Base-by-base conservation (phyloP, 2,329 filamentous ascomycete genomes). In the Penicillium italicum region DNA sequence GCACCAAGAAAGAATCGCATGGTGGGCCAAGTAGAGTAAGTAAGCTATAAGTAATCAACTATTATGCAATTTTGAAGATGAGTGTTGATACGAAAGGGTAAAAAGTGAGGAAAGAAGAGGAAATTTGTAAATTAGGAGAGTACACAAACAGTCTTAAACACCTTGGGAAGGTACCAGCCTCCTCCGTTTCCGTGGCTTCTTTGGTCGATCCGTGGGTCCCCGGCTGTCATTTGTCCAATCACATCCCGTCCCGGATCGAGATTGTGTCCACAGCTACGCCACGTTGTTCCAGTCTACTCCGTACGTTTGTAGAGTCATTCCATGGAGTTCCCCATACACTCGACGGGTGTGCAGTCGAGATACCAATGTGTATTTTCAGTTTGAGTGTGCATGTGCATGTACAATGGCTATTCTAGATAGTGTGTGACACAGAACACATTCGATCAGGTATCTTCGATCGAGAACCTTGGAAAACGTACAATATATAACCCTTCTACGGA, bases 1-100 rank as follows among this genome's bases (percentile, higher is more conserved):
- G 64, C 60, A 24, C 37, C 37, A 30, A 70, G 45, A 36, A 60
- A 59, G 34, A 72, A 55, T 57, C 61, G 71, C 74, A 76, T 76
- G 58, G 41, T 71, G 62, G 28, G 40, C 44, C 44, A 37, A 42
- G 22, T 53, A 18, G 31, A 34, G 12, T 20, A 37, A 30, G 16
- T 24, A 31, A 30, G 11, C 14, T 48, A 34, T 36, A 53, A 30
- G 46, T 45, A 34, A 40, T 24, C 36, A 24, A 26, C 24, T 43
- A 55, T 44, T 24, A 28, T 44, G 38, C 54, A 36, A 50, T 31
- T n/a, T 58, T 50, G 48, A 50, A 43, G 28, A 43, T 50, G 47
- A 31, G 12, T 8, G 8, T 38, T 41, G 20, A 41, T 31, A 30
- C 30, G 2, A 28, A 18, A 43, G 20, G 26, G 28, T 26, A 42